Evolutionary conservation across 768 basidiomycete genomes (phyloP).

Genomic region (Amanita exitialis): DNA sequence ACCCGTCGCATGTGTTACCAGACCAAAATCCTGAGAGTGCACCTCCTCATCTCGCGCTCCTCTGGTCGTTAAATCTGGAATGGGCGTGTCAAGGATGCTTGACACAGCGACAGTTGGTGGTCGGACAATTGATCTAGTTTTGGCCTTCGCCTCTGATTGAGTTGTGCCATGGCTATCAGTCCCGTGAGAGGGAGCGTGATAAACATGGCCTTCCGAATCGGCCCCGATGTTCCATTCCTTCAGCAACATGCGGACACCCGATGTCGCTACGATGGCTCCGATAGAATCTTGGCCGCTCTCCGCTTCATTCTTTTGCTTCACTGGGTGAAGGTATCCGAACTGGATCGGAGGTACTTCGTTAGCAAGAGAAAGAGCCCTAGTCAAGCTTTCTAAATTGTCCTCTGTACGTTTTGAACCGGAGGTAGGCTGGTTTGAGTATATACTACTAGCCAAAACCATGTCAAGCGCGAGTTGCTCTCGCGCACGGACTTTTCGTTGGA

Average conservation of each 20-base stretch:
- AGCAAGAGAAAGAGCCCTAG: constrained; percentile 45
- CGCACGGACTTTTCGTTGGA: constrained; percentile 41
- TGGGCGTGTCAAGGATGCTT: constrained; percentile 12
- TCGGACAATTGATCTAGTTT: constrained; percentile 13
- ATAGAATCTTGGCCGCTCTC: constrained; percentile 14
- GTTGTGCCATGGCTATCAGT: constrained; percentile 3
- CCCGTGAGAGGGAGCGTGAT: constrained; percentile 44
- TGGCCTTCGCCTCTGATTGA: constrained; percentile 1
- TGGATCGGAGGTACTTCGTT: constrained; percentile 46
- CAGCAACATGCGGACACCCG: constrained; percentile 54
- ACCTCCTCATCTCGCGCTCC: not conserved
- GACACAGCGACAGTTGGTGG: constrained; percentile 31
- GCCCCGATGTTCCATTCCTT: constrained; percentile 57
- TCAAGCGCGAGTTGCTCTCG: constrained; percentile 57
- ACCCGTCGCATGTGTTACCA: not conserved
- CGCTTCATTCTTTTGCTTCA: constrained; percentile 18
- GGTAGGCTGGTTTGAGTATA: constrained; percentile 41
- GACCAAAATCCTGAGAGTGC: not conserved
- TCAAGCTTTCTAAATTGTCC: constrained; percentile 42
- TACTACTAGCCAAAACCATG: constrained; percentile 44
- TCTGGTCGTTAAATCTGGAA: constrained; percentile 8
- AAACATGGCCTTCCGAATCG: constrained; percentile 39
- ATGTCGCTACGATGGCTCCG: constrained; percentile 20
- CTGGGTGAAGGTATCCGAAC: constrained; percentile 55
- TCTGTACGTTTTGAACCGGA: constrained; percentile 15